Conservation (phyloP, 208 protist genomes). For the Acanthamoeba triangularis region DNA sequence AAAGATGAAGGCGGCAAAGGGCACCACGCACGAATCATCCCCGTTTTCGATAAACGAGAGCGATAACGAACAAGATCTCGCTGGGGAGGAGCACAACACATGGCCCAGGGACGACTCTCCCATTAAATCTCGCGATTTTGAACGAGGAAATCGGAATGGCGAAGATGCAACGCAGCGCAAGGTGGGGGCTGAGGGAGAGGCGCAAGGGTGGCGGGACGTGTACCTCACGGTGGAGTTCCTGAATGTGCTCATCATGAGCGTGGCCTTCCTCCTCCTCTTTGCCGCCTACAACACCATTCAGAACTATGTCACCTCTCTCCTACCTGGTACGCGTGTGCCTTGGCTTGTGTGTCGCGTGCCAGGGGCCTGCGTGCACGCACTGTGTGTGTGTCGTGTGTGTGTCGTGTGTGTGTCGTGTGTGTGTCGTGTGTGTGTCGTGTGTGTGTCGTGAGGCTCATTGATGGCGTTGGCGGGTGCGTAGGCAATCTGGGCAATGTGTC, state of each 20-base stretch:
- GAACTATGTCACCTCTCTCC: constrained; percentile 79
- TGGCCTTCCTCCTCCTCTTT: constrained; percentile 77
- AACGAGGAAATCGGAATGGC: neutral
- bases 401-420: neutral
- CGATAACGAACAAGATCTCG: neutral
- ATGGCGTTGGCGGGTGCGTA: neutral
- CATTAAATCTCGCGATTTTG: neutral
- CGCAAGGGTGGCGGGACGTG: neutral
- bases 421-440: neutral
- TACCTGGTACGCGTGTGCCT: constrained; percentile 6
- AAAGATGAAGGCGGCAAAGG: neutral
- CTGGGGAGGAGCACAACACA: neutral
- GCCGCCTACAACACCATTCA: constrained; percentile 80
- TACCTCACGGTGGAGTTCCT: constrained; percentile 43
- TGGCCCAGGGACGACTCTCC: neutral
- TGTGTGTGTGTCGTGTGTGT: neutral
- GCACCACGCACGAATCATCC: neutral
- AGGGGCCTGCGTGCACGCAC: too few relatives aligned
- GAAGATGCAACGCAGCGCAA: neutral
- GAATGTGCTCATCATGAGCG: constrained; percentile 69
- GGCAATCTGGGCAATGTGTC: constrained; percentile 72
- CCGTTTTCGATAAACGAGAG: neutral
- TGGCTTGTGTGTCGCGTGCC: neutral
- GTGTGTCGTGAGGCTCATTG: neutral
- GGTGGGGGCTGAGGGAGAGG: neutral